A percentile compares a stretch with the other conserved stretches of the same genome.
Evolutionary conservation across 1,139 yeast species (phyloP).

Genomic region (Blastobotrys serpentis): DNA sequence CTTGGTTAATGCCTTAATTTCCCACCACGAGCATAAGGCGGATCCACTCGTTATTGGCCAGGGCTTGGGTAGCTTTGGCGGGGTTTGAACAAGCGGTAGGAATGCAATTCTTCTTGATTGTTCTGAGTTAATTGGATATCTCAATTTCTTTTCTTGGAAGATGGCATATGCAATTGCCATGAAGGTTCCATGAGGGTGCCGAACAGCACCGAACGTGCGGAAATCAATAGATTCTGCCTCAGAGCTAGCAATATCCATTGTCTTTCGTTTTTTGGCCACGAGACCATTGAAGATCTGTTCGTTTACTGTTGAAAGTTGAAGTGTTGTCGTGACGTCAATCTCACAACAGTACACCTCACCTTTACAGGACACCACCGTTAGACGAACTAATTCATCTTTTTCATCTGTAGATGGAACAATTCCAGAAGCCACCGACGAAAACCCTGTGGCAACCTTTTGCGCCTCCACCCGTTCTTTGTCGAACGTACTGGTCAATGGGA

Average conservation of each 20-base stretch:
- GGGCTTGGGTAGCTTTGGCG: conserved; percentile 11
- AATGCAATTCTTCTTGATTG: conserved; percentile 24
- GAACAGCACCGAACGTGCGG: conserved; percentile 22
- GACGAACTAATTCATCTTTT: conserved; percentile 12
- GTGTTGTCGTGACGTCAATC: conserved; percentile 9
- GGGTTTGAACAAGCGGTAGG: conserved; percentile 20
- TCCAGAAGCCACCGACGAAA: conserved; percentile 17
- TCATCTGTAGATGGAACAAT: conserved; percentile 13
- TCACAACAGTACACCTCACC: conserved; percentile 22
- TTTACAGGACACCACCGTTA: conserved; percentile 21
- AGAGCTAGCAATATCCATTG: conserved; percentile 15
- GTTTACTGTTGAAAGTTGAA: neutral
- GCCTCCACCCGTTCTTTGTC: neutral
- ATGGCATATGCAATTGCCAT: conserved; percentile 24
- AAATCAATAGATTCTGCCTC: conserved; percentile 21
- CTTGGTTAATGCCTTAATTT: conserved; percentile 21
- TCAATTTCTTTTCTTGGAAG: conserved; percentile 23
- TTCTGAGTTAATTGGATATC: conserved; percentile 28
- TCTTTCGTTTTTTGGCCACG: conserved; percentile 14
- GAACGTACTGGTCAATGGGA: conserved; percentile 3
- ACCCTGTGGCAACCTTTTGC: conserved; percentile 9
- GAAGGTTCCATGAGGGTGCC: conserved; percentile 27
- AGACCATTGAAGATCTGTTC: neutral
- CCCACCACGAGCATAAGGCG: conserved; percentile 28
- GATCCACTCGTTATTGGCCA: conserved; percentile 23